These are phyloP conservation scores for Aspergillus amoenus DNA, from an alignment of 2,329 filamentous ascomycete species.

Conservation along the genomic window DNA sequence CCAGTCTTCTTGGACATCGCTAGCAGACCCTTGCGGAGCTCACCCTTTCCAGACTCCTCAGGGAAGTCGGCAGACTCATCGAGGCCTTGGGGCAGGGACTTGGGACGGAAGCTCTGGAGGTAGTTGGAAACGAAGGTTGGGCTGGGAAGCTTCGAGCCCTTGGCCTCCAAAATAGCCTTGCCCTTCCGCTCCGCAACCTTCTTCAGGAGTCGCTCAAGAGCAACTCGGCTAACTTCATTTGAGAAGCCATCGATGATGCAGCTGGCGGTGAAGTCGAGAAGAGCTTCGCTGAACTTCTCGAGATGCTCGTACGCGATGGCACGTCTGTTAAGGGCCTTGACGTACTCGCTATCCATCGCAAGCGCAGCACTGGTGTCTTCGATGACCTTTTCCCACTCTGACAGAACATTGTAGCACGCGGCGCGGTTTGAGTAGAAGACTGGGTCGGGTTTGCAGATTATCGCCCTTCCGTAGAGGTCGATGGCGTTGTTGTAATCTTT, in stretches of 20 bases:
- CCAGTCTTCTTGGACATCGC: slow-evolving; percentile 82
- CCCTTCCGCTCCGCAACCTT: slow-evolving; percentile 95
- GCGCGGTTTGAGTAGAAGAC: slow-evolving; percentile 99
- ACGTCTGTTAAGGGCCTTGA: slow-evolving; percentile 95
- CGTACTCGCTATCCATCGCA: slow-evolving; percentile 89
- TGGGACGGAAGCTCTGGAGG: slow-evolving; percentile 92
- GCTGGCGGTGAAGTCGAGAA: slow-evolving; percentile 96
- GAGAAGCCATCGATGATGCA: slow-evolving; percentile 98
- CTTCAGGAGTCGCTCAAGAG: slow-evolving; percentile 90
- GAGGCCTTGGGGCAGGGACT: slow-evolving; percentile 74
- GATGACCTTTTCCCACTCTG: slow-evolving; percentile 92
- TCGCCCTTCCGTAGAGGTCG: slow-evolving; percentile 90
- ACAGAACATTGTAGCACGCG: slow-evolving; percentile 92
- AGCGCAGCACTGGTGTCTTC: slow-evolving; percentile 96
- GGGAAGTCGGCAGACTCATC: slow-evolving; percentile 77
- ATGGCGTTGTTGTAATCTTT: slow-evolving; percentile 95
- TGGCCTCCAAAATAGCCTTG: slow-evolving; percentile 78
- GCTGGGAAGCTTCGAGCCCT: slow-evolving; percentile 84
- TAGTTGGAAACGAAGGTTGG: slow-evolving; percentile 98
- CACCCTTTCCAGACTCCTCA: slow-evolving; percentile 76
- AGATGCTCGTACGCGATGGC: slow-evolving; percentile 96
- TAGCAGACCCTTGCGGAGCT: slow-evolving; percentile 78
- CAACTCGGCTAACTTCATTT: slow-evolving; percentile 82
- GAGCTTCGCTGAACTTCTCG: slow-evolving; percentile 85
- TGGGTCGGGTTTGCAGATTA: slow-evolving; percentile 93